Evolutionary conservation across 2,329 filamentous ascomycete genomes (phyloP).

Genomic region (Pseudogymnoascus sp.): DNA sequence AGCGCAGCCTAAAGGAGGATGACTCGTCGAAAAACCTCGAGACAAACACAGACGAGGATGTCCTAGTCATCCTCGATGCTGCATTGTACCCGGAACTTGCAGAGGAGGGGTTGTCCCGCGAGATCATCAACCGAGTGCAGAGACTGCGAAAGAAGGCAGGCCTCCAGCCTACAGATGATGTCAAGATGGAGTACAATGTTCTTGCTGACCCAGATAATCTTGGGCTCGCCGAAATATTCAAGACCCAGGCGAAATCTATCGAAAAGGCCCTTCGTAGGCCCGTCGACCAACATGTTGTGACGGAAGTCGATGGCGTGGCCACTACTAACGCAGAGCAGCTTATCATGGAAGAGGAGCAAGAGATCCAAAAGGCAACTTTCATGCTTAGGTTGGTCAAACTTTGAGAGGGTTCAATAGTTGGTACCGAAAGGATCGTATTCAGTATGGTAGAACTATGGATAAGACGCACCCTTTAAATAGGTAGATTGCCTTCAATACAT

Average conservation of each 20-base stretch:
- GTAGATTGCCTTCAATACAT: constrained; percentile 1
- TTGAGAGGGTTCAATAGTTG: constrained; percentile 33
- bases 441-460: not conserved
- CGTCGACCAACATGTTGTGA: constrained; percentile 59
- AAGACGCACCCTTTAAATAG: not conserved
- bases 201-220: constrained; percentile 70
- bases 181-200: constrained; percentile 88
- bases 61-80: constrained; percentile 83
- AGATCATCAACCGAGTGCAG: constrained; percentile 90
- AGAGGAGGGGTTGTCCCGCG: constrained; percentile 79
- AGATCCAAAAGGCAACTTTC: constrained; percentile 76
- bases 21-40: constrained; percentile 66
- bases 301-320: constrained; percentile 48
- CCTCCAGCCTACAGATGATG: constrained; percentile 82
- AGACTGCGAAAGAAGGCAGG: constrained; percentile 89
- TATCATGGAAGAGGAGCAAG: constrained; percentile 76
- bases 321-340: constrained; percentile 44
- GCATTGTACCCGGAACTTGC: constrained; percentile 76
- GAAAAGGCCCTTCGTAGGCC: constrained; percentile 71
- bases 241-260: constrained; percentile 58
- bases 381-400: constrained; percentile 68
- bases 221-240: constrained; percentile 62
- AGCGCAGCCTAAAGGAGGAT: constrained; percentile 67
- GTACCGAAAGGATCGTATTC: constrained; percentile 3
- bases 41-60: constrained; percentile 80